Conservation (phyloP, 768 basidiomycete species). For the Kwoniella mangroviensis region DNA sequence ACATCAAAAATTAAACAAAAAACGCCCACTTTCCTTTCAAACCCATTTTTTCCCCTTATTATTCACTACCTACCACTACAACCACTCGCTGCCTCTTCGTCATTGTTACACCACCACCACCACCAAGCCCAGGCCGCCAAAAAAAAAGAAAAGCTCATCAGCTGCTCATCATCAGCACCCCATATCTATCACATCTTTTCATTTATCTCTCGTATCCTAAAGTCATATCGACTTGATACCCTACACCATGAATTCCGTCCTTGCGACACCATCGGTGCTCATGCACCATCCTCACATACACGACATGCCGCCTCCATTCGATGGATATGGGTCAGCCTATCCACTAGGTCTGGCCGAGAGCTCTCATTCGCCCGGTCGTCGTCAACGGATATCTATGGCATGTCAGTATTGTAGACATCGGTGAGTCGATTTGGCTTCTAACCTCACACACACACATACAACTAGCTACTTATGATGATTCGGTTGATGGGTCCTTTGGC, state of each 20-base stretch:
- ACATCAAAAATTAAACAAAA: too few species aligned
- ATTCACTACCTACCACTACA: neutral
- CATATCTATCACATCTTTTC: neutral
- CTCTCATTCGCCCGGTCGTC: slow-evolving; percentile 28
- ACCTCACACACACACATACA: neutral
- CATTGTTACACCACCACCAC: neutral
- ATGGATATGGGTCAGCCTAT: slow-evolving; percentile 29
- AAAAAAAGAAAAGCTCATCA: too few species aligned
- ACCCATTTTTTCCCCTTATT: neutral
- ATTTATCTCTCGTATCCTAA: neutral
- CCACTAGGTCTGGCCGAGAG: slow-evolving; percentile 16
- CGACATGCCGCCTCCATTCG: slow-evolving; percentile 25
- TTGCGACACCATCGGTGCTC: slow-evolving; percentile 39
- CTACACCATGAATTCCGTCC: slow-evolving; percentile 28
- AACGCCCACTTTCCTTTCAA: slow-evolving; percentile 13
- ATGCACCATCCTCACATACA: slow-evolving; percentile 25
- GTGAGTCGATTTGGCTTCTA: slow-evolving; percentile 26
- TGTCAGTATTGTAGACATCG: slow-evolving; percentile 53
- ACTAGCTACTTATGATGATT: neutral
- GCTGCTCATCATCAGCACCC: too few species aligned
- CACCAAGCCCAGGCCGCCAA: neutral
- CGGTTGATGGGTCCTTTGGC: neutral
- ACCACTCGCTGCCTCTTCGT: neutral
- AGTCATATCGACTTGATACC: neutral
- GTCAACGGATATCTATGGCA: slow-evolving; percentile 51